phyloP scores from a whole-genome alignment of 345 rosid genomes.

The Combretum micranthum region DNA sequence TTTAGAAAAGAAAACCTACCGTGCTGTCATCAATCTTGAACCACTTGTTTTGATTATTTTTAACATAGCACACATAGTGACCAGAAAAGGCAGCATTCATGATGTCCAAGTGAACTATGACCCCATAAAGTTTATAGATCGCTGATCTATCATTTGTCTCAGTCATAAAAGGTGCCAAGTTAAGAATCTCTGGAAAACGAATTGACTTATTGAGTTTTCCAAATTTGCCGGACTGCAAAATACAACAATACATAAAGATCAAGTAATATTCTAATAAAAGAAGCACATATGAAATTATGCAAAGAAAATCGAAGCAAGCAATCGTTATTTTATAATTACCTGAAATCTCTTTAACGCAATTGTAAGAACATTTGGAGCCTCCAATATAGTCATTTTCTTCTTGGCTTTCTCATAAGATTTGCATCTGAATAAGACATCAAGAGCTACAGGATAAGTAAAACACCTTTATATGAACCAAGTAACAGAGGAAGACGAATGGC shows the following conservation, averaged over 20 bases:
- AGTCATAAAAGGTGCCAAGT: slow-evolving; percentile 68
- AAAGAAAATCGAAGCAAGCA: neutral
- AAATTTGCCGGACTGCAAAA: slow-evolving; percentile 68
- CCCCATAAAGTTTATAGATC: slow-evolving; percentile 73
- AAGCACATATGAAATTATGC: slow-evolving; percentile 3
- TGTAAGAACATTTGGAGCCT: slow-evolving; percentile 84
- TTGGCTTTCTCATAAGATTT: slow-evolving; percentile 82
- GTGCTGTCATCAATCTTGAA: slow-evolving; percentile 75
- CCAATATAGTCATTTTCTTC: slow-evolving; percentile 70
- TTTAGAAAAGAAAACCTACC: slow-evolving; percentile 25
- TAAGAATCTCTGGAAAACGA: slow-evolving; percentile 65
- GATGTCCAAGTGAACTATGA: slow-evolving; percentile 77
- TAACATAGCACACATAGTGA: slow-evolving; percentile 87
- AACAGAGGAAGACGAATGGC: too few species aligned
- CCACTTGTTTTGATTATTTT: slow-evolving; percentile 56
- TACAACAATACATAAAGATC: slow-evolving; percentile 4
- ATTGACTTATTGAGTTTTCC: slow-evolving; percentile 72
- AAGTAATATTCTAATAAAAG: neutral
- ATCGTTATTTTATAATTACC: slow-evolving; percentile 32
- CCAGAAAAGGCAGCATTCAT: slow-evolving; percentile 69
- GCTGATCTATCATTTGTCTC: slow-evolving; percentile 40
- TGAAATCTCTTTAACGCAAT: slow-evolving; percentile 83
- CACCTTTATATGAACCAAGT: too few species aligned
- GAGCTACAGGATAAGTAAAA: neutral
- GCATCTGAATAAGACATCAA: slow-evolving; percentile 37